A percentile compares a stretch with the other conserved stretches of the same genome.
phyloP scores from a whole-genome alignment of 805 yeast species.

The Kazachstania viticola region DNA sequence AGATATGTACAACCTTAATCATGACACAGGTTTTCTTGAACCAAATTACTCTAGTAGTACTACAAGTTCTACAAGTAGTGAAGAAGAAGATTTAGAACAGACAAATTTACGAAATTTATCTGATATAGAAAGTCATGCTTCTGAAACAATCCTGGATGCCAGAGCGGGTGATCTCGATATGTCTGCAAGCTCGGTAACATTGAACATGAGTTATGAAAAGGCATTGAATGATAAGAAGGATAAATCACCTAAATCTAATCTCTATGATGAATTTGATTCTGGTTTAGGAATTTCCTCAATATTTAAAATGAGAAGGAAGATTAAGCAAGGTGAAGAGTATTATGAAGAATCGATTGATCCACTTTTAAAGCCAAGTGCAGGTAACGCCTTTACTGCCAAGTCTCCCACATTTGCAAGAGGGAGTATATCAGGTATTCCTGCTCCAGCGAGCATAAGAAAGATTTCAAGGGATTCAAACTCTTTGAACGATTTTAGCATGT shows the following conservation, averaged over 20 bases:
- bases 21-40: no score
- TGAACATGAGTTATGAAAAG: no score
- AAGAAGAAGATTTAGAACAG: neutral
- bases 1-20: no score
- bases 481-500: conserved; percentile 13
- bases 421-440: conserved; percentile 1
- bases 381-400: neutral
- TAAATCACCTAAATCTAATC: conserved; percentile 10
- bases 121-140: neutral
- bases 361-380: conserved; percentile 7
- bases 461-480: conserved; percentile 5
- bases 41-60: no score
- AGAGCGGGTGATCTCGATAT: neutral
- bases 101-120: neutral
- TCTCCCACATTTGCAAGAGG: conserved; percentile 3
- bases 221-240: neutral
- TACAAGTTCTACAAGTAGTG: conserved; percentile 4
- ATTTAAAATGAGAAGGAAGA: conserved; percentile 19
- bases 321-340: conserved; percentile 13
- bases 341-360: conserved; percentile 25
- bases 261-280: conserved; percentile 11
- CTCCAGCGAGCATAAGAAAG: conserved; percentile 1
- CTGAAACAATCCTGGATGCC: neutral
- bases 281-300: conserved; percentile 22
- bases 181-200: no score